A percentile compares a stretch with the other conserved stretches of the same genome.
phyloP scores from a whole-genome alignment of 257 asterid genomes.

The Capsicum baccatum region DNA sequence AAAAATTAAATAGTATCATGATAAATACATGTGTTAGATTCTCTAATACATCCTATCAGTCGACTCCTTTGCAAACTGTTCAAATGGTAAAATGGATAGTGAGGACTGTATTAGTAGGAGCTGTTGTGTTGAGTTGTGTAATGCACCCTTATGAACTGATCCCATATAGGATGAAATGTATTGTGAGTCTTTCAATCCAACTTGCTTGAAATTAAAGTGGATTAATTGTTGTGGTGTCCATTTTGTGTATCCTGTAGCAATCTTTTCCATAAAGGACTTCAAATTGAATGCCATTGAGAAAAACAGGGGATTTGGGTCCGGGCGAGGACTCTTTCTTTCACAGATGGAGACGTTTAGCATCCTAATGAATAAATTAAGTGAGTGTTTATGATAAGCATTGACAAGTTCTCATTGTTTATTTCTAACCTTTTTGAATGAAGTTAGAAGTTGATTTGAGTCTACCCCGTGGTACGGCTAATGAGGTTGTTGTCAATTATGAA shows the following conservation, averaged over 20 bases:
- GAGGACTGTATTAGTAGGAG: background rate
- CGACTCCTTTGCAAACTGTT: background rate
- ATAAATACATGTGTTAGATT: too few relatives aligned
- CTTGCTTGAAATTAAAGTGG: background rate
- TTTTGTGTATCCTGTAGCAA: background rate
- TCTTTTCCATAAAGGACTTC: background rate
- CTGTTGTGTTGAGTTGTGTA: background rate
- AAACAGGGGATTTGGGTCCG: background rate
- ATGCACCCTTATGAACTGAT: background rate
- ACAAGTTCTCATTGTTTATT: background rate
- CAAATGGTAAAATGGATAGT: constrained; percentile 3
- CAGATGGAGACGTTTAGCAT: background rate
- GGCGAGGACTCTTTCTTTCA: background rate
- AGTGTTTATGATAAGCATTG: background rate
- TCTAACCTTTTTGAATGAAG: background rate
- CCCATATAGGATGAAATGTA: background rate
- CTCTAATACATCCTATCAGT: too few relatives aligned
- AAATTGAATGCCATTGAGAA: background rate
- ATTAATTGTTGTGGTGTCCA: background rate
- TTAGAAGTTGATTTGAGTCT: background rate
- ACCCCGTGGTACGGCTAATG: constrained; percentile 10
- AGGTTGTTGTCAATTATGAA: background rate
- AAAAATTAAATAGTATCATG: too few relatives aligned
- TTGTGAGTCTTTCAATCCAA: background rate
- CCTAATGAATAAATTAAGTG: background rate